Evolutionary conservation across 352 stramenopile species (phyloP).

Genomic region (Globisporangium abappressorium): DNA sequence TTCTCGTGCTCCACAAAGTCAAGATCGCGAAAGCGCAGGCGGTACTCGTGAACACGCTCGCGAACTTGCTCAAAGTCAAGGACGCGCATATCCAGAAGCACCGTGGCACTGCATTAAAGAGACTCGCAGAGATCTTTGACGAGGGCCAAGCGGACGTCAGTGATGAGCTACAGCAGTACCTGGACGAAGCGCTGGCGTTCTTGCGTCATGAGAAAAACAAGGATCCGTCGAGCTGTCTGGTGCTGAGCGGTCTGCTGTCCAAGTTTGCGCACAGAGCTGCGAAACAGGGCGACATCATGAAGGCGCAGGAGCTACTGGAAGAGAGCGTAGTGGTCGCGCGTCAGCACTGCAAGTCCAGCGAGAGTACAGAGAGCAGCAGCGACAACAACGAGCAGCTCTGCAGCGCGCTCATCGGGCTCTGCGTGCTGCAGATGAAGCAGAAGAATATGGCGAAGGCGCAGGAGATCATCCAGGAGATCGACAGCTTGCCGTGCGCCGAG

Average conservation of each 20-base stretch:
- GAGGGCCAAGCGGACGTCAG: slow-evolving; percentile 12
- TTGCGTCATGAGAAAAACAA: slow-evolving; percentile 22
- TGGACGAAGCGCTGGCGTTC: slow-evolving; percentile 27
- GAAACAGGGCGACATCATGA: slow-evolving; percentile 22
- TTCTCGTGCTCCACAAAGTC: slow-evolving; percentile 18
- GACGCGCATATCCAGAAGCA: slow-evolving; percentile 19
- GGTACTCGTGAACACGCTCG: slow-evolving; percentile 31
- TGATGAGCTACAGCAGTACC: slow-evolving; percentile 25
- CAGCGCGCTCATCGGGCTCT: slow-evolving; percentile 51
- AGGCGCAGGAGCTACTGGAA: slow-evolving; percentile 32
- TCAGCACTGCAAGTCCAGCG: slow-evolving; percentile 9
- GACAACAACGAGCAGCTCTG: slow-evolving; percentile 29
- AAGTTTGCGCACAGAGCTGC: slow-evolving; percentile 33
- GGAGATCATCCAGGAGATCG: slow-evolving; percentile 41
- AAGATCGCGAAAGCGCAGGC: slow-evolving; percentile 18
- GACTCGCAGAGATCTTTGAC: slow-evolving; percentile 28
- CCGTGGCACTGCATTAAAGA: slow-evolving; percentile 17
- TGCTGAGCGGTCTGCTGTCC: slow-evolving; percentile 24
- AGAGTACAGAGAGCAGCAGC: background rate
- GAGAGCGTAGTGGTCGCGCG: slow-evolving; percentile 29
- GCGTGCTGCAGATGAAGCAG: slow-evolving; percentile 52
- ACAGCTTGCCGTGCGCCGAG: slow-evolving; percentile 28
- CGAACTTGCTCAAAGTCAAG: slow-evolving; percentile 15
- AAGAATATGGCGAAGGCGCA: slow-evolving; percentile 29
- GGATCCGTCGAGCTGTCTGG: slow-evolving; percentile 7